phyloP scores from a whole-genome alignment of 805 yeast species.

The Scheffersomyces amazonensis region DNA sequence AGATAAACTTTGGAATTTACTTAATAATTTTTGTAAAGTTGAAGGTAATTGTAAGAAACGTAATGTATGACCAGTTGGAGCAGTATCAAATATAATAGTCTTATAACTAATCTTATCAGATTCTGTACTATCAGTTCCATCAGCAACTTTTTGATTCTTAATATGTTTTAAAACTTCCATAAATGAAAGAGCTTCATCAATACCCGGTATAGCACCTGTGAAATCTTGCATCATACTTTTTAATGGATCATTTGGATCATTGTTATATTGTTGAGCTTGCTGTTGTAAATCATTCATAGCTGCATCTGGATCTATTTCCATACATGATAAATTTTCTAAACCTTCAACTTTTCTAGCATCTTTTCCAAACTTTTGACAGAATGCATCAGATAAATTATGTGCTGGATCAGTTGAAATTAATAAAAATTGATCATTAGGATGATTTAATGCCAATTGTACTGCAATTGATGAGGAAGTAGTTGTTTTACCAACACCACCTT shows the following conservation, averaged over 20 bases:
- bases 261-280: constrained; percentile 55
- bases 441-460: constrained; percentile 81
- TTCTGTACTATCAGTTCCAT: constrained; percentile 11
- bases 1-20: constrained; percentile 82
- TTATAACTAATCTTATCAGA: constrained; percentile 47
- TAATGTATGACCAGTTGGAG: constrained; percentile 98
- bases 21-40: constrained; percentile 81
- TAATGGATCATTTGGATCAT: constrained; percentile 62
- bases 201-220: constrained; percentile 95
- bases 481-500: constrained; percentile 99
- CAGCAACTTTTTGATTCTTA: constrained; percentile 55
- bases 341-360: constrained; percentile 96
- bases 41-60: constrained; percentile 94
- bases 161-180: constrained; percentile 98
- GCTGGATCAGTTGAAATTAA: constrained; percentile 98
- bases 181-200: constrained; percentile 95
- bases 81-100: constrained; percentile 97
- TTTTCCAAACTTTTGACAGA: constrained; percentile 96
- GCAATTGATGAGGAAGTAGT: constrained; percentile 96
- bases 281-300: constrained; percentile 80
- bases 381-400: constrained; percentile 95
- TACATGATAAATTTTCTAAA: constrained; percentile 81
- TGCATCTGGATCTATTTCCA: constrained; percentile 98
- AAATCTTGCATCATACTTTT: constrained; percentile 80
- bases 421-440: constrained; percentile 78